Conservation (phyloP, 2,329 filamentous ascomycete genomes). For the Aspergillus pseudotamarii region DNA sequence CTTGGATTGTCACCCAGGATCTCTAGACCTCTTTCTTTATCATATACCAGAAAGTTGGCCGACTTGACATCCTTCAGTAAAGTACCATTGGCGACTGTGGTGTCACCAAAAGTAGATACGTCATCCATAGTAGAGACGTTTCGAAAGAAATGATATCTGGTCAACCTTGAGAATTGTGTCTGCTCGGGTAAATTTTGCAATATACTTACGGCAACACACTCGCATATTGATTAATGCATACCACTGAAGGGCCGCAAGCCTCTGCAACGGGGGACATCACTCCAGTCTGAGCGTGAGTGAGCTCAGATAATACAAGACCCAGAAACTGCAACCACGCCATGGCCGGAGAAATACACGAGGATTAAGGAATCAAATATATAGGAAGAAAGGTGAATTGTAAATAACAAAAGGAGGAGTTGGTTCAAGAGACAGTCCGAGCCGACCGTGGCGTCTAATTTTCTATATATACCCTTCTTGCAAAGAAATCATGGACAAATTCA, state of each 20-base stretch:
- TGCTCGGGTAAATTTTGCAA: neutral
- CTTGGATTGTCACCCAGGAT: conserved; percentile 41
- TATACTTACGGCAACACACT: conserved; percentile 26
- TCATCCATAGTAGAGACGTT: conserved; percentile 27
- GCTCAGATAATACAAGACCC: conserved; percentile 11
- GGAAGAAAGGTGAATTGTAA: neutral
- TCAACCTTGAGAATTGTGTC: conserved; percentile 20
- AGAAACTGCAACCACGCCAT: conserved; percentile 4
- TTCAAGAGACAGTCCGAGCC: neutral
- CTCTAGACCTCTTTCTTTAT: conserved; percentile 38
- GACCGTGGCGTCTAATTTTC: neutral
- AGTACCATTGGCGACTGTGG: conserved; percentile 36
- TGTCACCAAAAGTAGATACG: conserved; percentile 34
- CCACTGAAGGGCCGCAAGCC: conserved; percentile 33
- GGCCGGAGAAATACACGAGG: neutral
- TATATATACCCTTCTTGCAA: neutral
- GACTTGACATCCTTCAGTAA: conserved; percentile 32
- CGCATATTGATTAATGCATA: conserved; percentile 44
- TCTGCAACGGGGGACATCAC: conserved; percentile 33
- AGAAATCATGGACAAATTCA: neutral
- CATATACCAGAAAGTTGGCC: conserved; percentile 45
- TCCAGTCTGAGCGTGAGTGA: conserved; percentile 28
- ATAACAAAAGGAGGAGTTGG: neutral
- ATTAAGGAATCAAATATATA: neutral
- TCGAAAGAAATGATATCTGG: conserved; percentile 45